Percentiles rank a stretch among this genome's conserved stretches.
phyloP scores from a whole-genome alignment of 2,329 filamentous ascomycete genomes.

The Paracamarosporium sp. region DNA sequence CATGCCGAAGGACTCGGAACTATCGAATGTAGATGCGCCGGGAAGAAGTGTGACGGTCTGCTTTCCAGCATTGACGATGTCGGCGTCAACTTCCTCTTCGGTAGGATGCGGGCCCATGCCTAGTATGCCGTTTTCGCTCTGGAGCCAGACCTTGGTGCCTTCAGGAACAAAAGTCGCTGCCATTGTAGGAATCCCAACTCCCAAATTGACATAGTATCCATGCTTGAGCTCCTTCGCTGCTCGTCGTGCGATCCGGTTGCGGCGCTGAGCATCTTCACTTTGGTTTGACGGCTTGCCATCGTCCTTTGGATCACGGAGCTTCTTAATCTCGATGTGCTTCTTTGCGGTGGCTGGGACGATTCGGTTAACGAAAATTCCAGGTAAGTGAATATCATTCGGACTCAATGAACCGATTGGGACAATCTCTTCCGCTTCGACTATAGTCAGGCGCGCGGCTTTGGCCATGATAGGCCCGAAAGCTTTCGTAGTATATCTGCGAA shows the following conservation, averaged over 20 bases:
- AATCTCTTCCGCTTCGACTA: conserved; percentile 94
- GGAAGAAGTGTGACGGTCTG: conserved; percentile 87
- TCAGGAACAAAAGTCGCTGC: conserved; percentile 76
- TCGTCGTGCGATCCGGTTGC: conserved; percentile 81
- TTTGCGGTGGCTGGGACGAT: conserved; percentile 80
- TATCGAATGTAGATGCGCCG: conserved; percentile 82
- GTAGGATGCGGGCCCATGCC: conserved; percentile 54
- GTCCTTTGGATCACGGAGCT: conserved; percentile 31
- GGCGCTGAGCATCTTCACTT: conserved; percentile 37
- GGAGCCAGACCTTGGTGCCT: conserved; percentile 61
- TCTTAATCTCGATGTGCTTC: conserved; percentile 74
- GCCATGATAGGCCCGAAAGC: conserved; percentile 68
- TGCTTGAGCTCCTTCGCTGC: conserved; percentile 94
- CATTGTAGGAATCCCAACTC: conserved; percentile 92
- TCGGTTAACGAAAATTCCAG: conserved; percentile 90
- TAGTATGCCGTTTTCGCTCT: conserved; percentile 63
- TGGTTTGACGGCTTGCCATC: conserved; percentile 14
- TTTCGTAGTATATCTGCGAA: conserved; percentile 44
- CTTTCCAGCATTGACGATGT: conserved; percentile 92
- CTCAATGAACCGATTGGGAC: conserved; percentile 87
- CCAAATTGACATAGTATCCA: conserved; percentile 91
- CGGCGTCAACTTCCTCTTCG: conserved; percentile 78
- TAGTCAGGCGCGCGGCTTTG: conserved; percentile 86
- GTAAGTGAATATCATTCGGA: conserved; percentile 82
- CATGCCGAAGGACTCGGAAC: conserved; percentile 91